Percentiles rank a stretch among this genome's conserved stretches.
phyloP scores from a whole-genome alignment of 208 protist species.

The Spironucleus salmonicida region DNA sequence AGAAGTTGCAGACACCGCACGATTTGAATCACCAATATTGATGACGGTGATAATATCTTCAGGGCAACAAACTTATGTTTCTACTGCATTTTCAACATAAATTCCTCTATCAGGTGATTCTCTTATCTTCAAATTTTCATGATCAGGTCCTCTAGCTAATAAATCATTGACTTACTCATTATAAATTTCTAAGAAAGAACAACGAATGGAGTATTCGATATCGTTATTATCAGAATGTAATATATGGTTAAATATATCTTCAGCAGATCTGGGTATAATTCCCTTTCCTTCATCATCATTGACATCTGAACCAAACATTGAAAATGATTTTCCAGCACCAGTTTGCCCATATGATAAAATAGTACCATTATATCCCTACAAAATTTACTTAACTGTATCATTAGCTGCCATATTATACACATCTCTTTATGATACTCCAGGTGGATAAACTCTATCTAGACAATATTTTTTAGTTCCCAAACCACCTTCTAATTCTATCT shows the following conservation, averaged over 20 bases:
- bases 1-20: slow-evolving; percentile 1
- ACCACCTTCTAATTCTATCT: neutral
- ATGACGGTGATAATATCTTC: slow-evolving; percentile 17
- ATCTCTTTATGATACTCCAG: neutral
- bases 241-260: slow-evolving; percentile 28
- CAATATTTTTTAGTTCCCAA: neutral
- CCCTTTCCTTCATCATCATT: neutral
- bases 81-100: slow-evolving; percentile 9
- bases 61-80: neutral
- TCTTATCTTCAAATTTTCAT: neutral
- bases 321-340: slow-evolving; percentile 30
- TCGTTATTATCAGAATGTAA: neutral
- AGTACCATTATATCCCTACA: slow-evolving; percentile 28
- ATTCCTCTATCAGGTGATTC: slow-evolving; percentile 10
- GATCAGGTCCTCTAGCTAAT: neutral
- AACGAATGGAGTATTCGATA: neutral
- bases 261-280: slow-evolving; percentile 15
- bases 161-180: slow-evolving; percentile 32
- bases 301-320: slow-evolving; percentile 31
- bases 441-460: slow-evolving; percentile 2
- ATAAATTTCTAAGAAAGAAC: slow-evolving; percentile 38
- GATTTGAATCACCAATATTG: neutral
- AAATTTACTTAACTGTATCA: neutral
- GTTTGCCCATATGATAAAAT: slow-evolving; percentile 38
- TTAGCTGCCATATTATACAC: slow-evolving; percentile 22